Percentiles rank a stretch among this genome's conserved stretches.
Evolutionary conservation across 139 green algal species (phyloP).

Genomic region (Desmodesmus armatus): DNA sequence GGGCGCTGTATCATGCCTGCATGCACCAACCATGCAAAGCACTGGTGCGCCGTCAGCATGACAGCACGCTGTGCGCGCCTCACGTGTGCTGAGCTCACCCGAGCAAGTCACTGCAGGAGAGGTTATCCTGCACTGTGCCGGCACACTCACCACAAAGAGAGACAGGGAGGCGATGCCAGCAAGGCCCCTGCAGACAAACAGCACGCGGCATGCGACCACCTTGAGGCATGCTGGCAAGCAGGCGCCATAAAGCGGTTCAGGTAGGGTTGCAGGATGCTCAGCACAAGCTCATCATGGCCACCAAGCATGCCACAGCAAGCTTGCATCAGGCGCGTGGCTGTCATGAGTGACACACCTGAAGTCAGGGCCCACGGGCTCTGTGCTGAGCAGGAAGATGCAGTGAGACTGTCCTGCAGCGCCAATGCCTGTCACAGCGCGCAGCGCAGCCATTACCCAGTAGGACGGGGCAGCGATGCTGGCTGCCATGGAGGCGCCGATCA

Average conservation of each 20-base stretch:
- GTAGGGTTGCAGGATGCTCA: not conserved
- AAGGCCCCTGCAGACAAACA: no score
- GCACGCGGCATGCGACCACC: not conserved
- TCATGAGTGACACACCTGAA: not conserved
- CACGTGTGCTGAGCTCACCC: no score
- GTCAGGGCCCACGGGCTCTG: not conserved
- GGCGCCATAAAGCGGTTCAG: no score
- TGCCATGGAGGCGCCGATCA: conserved; percentile 1
- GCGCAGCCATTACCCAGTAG: not conserved
- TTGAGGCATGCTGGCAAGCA: not conserved
- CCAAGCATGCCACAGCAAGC: no score
- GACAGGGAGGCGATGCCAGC: not conserved
- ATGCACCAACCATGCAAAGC: not conserved
- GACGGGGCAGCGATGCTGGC: not conserved
- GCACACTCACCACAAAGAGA: not conserved
- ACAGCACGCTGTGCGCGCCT: not conserved
- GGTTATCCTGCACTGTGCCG: not conserved
- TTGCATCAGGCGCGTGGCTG: no score
- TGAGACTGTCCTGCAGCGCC: conserved; percentile 18
- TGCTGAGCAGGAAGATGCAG: not conserved
- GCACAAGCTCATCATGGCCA: not conserved
- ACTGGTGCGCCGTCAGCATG: not conserved
- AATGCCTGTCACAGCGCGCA: not conserved
- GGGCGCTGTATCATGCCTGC: not conserved
- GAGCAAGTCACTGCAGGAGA: not conserved